Base-by-base conservation (phyloP, 2,329 filamentous ascomycete species). In the Zarea fungicola region DNA sequence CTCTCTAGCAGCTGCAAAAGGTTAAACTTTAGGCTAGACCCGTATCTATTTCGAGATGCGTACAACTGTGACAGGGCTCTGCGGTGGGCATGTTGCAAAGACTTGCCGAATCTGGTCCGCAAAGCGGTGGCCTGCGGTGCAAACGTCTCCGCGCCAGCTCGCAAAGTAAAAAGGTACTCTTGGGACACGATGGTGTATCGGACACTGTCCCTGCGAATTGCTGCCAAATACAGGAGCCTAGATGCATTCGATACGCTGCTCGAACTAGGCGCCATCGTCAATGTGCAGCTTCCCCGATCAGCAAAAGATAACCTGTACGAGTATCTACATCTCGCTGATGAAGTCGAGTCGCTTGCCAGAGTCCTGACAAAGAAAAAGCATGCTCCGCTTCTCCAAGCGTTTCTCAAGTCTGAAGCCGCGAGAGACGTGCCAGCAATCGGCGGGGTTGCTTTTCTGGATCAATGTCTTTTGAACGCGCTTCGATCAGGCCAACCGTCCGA, bases 11-110 rank as follows among this genome's bases (percentile, higher is more conserved):
- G 32, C 23, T 37, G 32, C 14, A 25, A 11, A 19, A 4, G 16
- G 19, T 25, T 39, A 19, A 32, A 45, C 18, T 6, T 29, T 16
- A 36, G 32, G n/a, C 18, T 37, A 16, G 42, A 45, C 6, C 42
- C 42, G 25, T 28, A 13, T 23, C 42, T 45, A 13, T 45, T 45
- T 10, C 42, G 42, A 6, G 32, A 40, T 13, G 34, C 37, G 34
- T 16, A 28, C 26, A 39, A 25, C 34, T 39, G 43, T 18, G 43
- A 46, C 13, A 36, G 34, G 21, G 43, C 43, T 14, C 11, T 46
- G 13, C 43, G 34, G 18, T 39, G 43, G 43, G 43, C 43, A n/a
- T 46, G 43, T 35, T 39, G 34, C 43, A 37, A 46, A 5, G 34
- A 46, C 25, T 13, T 29, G 25, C 43, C 43, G 10, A 39, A 13